Evolutionary conservation across 257 asterid genomes (phyloP), one percentile per base, ranked within the genome.

Genomic region (Solanum neorickii): DNA sequence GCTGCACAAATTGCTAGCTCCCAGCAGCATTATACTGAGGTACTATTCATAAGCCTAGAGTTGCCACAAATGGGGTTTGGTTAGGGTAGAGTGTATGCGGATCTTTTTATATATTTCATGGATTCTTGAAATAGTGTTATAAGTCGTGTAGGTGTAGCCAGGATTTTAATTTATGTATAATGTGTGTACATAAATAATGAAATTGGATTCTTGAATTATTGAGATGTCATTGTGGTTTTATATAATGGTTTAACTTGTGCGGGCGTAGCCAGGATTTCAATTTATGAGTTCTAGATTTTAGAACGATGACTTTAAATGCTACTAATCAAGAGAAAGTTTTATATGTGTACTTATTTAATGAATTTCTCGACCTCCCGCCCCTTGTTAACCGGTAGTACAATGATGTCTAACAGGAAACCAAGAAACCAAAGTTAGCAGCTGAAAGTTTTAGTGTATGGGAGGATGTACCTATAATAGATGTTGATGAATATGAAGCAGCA

Each of bases 1-100:
- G 97, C 98, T 59, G 93, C 98, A 18, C 94, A 96, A 90, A 92
- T 96, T 91, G 92, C 96, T 29, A 90, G 86, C 87, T 90, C 95
- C 6, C 91, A 89, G 84, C 92, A 87, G 83, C 85, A 83, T 69
- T 87, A 78, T 75, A 88, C 69, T 2, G 97, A 93, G 96, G 98
- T 90, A 83, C 47, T n/a, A 82, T 15, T 82, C 33, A 15, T n/a
- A 44, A 27, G n/a, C 18, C 69, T 60, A 60, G 69, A 9, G 69
- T 23, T 23, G 7, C 29, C 7, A 23, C 14, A 23, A 60, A 1
- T 23, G 69, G 29, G 29, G 12, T 60, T 1, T 60, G 15, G 69
- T 21, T 29, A 60, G 69, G 69, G 29, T 60, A 60, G 68, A 60
- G 29, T 60, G 68, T 60, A 23, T 23, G 14, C 15, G 16, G 18